Percentiles rank a stretch among this genome's conserved stretches.
phyloP scores from a whole-genome alignment of 306 rosid genomes.

The Pachyrhizus erosus region DNA sequence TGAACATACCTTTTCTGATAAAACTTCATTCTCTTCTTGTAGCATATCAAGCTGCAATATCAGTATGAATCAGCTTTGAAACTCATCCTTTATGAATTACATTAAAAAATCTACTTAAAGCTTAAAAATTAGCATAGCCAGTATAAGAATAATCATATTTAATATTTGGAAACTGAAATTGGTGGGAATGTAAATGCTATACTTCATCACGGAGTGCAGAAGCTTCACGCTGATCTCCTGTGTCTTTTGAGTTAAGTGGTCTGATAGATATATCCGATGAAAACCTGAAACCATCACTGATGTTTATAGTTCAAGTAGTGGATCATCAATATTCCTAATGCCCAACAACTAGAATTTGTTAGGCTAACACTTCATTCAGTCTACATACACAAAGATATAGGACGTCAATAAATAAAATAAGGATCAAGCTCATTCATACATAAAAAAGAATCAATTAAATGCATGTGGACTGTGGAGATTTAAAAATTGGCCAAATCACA shows the following conservation, averaged over 20 bases:
- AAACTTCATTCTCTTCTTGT: constrained; percentile 77
- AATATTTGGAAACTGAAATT: constrained; percentile 32
- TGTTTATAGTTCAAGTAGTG: background rate
- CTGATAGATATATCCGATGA: constrained; percentile 64
- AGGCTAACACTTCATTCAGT: constrained; percentile 29
- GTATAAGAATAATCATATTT: constrained; percentile 32
- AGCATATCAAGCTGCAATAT: constrained; percentile 95
- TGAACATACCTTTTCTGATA: constrained; percentile 72
- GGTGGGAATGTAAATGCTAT: constrained; percentile 42
- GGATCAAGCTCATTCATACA: constrained; percentile 5
- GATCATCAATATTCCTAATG: constrained; percentile 16
- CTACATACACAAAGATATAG: background rate
- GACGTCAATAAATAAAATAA: constrained; percentile 2
- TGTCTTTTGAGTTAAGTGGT: constrained; percentile 58
- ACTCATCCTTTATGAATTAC: constrained; percentile 21
- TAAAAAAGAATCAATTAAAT: constrained; percentile 29
- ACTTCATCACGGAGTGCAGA: constrained; percentile 99
- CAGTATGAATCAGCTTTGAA: constrained; percentile 43
- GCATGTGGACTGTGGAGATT: background rate
- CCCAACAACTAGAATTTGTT: constrained; percentile 12
- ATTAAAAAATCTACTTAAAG: constrained; percentile 25
- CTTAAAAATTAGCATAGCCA: constrained; percentile 35
- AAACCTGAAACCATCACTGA: constrained; percentile 63
- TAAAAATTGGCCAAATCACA: constrained; percentile 6
- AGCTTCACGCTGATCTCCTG: constrained; percentile 86